phyloP scores from a whole-genome alignment of 2,329 filamentous ascomycete genomes.

The Alternaria dauci region DNA sequence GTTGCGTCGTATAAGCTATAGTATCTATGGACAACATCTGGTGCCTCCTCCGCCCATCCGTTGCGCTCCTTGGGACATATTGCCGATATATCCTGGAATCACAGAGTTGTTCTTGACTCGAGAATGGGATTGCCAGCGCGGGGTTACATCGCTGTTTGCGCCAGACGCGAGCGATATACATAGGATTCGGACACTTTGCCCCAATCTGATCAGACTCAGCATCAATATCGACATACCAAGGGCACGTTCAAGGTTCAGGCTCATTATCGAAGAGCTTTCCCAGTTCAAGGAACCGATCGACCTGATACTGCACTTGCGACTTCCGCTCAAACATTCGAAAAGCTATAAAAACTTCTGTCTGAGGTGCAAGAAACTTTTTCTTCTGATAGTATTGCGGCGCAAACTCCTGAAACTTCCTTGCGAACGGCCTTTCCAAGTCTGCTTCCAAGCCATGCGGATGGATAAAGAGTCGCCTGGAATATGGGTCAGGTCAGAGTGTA shows the following conservation, averaged over 20 bases:
- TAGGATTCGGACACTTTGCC: conserved; percentile 3
- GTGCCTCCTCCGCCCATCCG: neutral
- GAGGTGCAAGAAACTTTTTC: conserved; percentile 1
- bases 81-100: neutral
- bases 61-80: neutral
- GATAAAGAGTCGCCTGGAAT: neutral
- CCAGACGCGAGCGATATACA: neutral
- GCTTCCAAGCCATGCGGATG: neutral
- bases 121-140: neutral
- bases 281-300: conserved; percentile 1
- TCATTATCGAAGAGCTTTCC: conserved; percentile 3
- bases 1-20: neutral
- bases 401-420: neutral
- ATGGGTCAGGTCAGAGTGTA: neutral
- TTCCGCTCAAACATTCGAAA: neutral
- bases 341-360: neutral
- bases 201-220: neutral
- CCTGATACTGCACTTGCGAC: conserved; percentile 1
- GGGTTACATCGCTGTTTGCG: neutral
- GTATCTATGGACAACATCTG: neutral
- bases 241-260: neutral
- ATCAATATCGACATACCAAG: neutral
- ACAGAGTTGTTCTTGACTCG: neutral
- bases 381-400: neutral
- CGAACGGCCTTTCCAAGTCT: neutral